Evolutionary conservation across 2,329 filamentous ascomycete species (phyloP).

Genomic region (Thelonectria blattea): DNA sequence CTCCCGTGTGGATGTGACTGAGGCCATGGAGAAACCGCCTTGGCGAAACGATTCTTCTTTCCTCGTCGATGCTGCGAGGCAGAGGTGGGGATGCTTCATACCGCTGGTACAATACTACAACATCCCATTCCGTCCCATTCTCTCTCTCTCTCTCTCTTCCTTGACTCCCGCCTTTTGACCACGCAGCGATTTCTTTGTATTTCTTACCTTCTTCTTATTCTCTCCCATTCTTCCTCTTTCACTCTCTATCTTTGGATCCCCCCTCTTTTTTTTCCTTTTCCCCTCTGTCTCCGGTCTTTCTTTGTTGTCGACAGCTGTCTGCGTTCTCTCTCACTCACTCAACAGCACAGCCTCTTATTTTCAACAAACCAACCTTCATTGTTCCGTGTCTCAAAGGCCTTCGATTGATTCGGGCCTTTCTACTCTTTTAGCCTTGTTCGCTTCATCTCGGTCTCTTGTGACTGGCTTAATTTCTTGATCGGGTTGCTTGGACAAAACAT

Average conservation of each 20-base stretch:
- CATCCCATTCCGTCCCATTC: slow-evolving; percentile 15
- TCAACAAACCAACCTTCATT: slow-evolving; percentile 22
- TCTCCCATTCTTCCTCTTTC: slow-evolving; percentile 2
- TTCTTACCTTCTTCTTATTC: slow-evolving; percentile 19
- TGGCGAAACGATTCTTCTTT: slow-evolving; percentile 3
- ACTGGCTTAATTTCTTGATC: slow-evolving; percentile 9
- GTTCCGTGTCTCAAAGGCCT: slow-evolving; percentile 16
- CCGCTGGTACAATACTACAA: slow-evolving; percentile 16
- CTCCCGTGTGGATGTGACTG: background rate
- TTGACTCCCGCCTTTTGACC: no score
- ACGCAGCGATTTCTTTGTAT: background rate
- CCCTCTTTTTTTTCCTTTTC: slow-evolving; percentile 22
- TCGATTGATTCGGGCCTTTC: slow-evolving; percentile 20
- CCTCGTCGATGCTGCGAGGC: background rate
- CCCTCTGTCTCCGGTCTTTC: slow-evolving; percentile 1
- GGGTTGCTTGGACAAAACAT: background rate
- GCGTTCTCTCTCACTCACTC: slow-evolving; percentile 15
- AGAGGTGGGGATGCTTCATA: background rate
- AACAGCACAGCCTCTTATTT: slow-evolving; percentile 13
- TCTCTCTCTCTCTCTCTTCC: slow-evolving; percentile 1
- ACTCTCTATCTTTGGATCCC: slow-evolving; percentile 22
- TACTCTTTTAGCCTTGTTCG: background rate
- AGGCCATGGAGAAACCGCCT: background rate
- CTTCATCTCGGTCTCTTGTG: slow-evolving; percentile 1
- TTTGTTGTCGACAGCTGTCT: slow-evolving; percentile 7